Base-by-base conservation (phyloP, 768 basidiomycete genomes). In the Tylopilus felleus region DNA sequence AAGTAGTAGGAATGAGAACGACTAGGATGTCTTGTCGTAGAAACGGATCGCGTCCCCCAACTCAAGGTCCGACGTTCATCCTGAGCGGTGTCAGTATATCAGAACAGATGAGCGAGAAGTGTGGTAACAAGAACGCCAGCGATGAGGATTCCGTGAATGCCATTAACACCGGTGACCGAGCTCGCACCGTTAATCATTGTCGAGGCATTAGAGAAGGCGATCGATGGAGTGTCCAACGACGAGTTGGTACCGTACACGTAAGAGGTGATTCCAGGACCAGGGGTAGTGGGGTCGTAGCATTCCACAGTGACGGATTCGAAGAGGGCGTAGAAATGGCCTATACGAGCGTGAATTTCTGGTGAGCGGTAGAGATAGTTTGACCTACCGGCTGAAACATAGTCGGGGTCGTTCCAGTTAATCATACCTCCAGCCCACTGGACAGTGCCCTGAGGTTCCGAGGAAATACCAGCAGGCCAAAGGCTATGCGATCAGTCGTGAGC, bases 401-500 rank as follows among this genome's bases (percentile, higher is more conserved):
- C 91, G 29, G 88, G 81, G 66, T 93, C 83, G 19, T 74, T 62
- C 86, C 87, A 94, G 74, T 91, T 74, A 71, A 92, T 90, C 81
- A 89, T 77, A 71, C 84, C 91, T 57, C 88, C 89, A 16, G 84
- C 78, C 91, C 92, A 95, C 51, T 80, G 61, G 31, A 95, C 71
- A 8, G 88, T 92, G 23, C 92, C 92, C 46, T 74, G 70, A 8
- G 89, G 75, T 31, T 75, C 77, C 9, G 76, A 64, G 36, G 75
- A 52, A 63, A 89, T 84, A 29, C 91, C 92, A 7, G 87, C 86
- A n/a, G 90, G 86, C 90, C 91, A 93, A 49, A 93, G 60, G 56
- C 86, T 76, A 47, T 29, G 29, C 5, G 22, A 31, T n/a, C 8
- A 2, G 6, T 29, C 7, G 22, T 63, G 13, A 70, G 39, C 14